Conservation (phyloP, 2,329 filamentous ascomycete species). For the Ophiostoma sp. region DNA sequence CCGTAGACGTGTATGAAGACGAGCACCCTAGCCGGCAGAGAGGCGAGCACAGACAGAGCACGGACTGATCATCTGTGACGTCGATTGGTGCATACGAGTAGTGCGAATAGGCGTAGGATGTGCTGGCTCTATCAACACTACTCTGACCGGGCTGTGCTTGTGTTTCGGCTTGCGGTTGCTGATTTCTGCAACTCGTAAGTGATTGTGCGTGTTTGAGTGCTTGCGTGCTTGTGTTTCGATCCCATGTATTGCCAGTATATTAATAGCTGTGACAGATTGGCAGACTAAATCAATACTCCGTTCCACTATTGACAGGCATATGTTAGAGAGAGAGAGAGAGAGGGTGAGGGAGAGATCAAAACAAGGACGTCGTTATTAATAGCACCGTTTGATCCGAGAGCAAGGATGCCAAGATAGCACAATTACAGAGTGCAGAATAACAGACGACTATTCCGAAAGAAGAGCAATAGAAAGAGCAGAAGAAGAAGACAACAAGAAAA, state of each 20-base stretch:
- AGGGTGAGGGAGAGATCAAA: neutral
- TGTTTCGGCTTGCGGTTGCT: neutral
- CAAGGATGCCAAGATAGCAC: neutral
- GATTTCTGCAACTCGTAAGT: neutral
- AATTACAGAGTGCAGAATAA: neutral
- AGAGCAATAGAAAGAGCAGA: neutral
- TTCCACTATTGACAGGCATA: neutral
- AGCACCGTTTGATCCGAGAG: neutral
- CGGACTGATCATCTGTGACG: neutral
- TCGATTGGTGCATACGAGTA: neutral
- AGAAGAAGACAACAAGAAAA: neutral
- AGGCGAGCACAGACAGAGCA: neutral
- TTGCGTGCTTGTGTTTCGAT: neutral
- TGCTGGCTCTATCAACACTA: neutral
- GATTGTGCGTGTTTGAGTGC: neutral
- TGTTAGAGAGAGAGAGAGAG: too few relatives aligned
- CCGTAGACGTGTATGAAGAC: too few relatives aligned
- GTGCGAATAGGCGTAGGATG: too few relatives aligned
- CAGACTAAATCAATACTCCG: neutral
- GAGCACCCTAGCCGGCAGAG: too few relatives aligned
- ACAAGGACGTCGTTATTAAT: neutral
- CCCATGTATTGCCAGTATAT: neutral
- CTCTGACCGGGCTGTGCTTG: neutral
- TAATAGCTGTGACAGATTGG: conserved; percentile 2
- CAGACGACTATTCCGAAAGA: too few relatives aligned